Conservation (phyloP, 176 grass and related monocot genomes). For the Oryza glumipatula region DNA sequence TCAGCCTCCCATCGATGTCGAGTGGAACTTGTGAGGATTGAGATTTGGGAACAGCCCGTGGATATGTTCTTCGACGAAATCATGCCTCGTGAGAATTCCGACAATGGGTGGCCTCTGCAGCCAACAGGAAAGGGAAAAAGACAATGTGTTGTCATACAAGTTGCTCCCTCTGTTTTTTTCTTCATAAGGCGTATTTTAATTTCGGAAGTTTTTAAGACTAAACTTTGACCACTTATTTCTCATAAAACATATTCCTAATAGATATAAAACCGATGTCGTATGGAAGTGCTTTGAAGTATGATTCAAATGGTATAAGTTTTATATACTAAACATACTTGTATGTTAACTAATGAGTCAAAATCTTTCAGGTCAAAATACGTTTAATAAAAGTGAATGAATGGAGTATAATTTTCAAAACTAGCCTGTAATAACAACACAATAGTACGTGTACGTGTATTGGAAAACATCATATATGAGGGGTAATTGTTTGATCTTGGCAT, state of each 20-base stretch:
- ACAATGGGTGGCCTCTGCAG: constrained; percentile 84
- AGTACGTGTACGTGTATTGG: background rate
- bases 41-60: constrained; percentile 63
- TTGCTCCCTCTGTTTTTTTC: background rate
- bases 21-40: constrained; percentile 48
- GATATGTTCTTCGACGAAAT: constrained; percentile 85
- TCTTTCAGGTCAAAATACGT: too few species aligned
- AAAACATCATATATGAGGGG: background rate
- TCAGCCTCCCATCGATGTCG: constrained; percentile 45
- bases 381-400: too few species aligned
- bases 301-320: too few species aligned
- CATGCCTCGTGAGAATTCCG: constrained; percentile 87
- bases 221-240: too few species aligned
- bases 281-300: too few species aligned
- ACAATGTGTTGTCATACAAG: background rate
- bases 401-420: background rate
- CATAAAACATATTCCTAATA: too few species aligned
- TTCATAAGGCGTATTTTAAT: too few species aligned
- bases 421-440: background rate
- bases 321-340: too few species aligned
- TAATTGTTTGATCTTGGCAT: background rate
- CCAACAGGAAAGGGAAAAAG: constrained; percentile 36
- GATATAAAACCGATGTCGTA: too few species aligned
- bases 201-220: too few species aligned
- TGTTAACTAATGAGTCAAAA: too few species aligned